Base-by-base conservation (phyloP, 345 rosid genomes). In the Anastatica hierochuntica region DNA sequence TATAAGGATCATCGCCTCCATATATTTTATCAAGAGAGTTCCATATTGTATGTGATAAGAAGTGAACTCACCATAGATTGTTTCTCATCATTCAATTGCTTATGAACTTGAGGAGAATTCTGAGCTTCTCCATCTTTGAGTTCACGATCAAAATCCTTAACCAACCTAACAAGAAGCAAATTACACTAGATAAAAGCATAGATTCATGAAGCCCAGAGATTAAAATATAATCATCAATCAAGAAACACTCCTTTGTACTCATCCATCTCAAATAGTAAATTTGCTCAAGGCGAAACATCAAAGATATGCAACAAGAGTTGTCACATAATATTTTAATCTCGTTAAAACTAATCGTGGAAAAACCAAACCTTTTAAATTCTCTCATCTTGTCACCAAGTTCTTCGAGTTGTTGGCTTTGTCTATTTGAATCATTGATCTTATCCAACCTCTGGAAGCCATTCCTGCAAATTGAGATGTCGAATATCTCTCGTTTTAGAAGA, bases 361-460 rank as follows among this genome's bases (percentile, higher is more conserved):
- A 21, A 40, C 0, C n/a, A 35, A 26, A 83, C 95, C 95, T 81
- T 77, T 90, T 90, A 70, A 95, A 90, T 37, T 87, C 95, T 75
- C 95, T 78, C 96, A 90, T 90, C 79, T 66, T 88, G 49, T 74
- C 88, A 15, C 96, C 79, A 58, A 90, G 94, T 60, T 90, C 96
- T 62, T 90, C 98, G 37, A 90, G 75, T 67, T 84, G 96, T 56
- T 92, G 88, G 73, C 95, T 83, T 68, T 92, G 89, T 64, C 96
- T 74, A 39, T 39, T 83, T 23, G 95, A 81, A 69, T 88, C 98
- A 73, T 83, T 92, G 56, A 92, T 78, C 74, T 92, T 92, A 63
- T 92, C 95, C 73, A 92, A 76, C 74, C 78, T 88, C 71, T 84
- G 90, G 69, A 87, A 92, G 43, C 98, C 98, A 84, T 87, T 87